Percentiles rank a stretch among this genome's conserved stretches.
These are phyloP conservation scores for Monosporascus sp. DNA, from an alignment of 2,329 filamentous ascomycete genomes.

Conservation along the genomic window DNA sequence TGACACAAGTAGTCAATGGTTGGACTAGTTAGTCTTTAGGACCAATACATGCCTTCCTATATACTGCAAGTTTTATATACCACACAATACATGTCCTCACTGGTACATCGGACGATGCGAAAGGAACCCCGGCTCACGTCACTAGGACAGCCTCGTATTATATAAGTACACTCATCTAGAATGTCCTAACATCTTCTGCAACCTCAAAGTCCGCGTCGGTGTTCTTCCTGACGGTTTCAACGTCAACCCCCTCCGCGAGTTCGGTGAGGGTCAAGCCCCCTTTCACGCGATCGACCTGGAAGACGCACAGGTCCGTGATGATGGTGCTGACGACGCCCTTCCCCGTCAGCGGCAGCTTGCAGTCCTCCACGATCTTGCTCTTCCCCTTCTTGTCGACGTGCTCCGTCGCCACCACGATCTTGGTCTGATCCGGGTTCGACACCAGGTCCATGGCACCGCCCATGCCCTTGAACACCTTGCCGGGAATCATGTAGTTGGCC, in stretches of 20 bases:
- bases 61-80: no score
- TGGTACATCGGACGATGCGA: no score
- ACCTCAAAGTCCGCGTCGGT: slow-evolving; percentile 64
- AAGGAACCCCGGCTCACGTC: no score
- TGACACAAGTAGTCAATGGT: no score
- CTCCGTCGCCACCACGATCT: slow-evolving; percentile 67
- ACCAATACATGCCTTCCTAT: no score
- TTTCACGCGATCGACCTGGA: slow-evolving; percentile 58
- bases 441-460: slow-evolving; percentile 73
- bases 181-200: slow-evolving; percentile 48
- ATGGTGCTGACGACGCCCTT: slow-evolving; percentile 64
- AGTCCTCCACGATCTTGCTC: slow-evolving; percentile 60
- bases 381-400: slow-evolving; percentile 64
- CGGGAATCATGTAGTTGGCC: slow-evolving; percentile 87
- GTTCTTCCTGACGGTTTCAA: slow-evolving; percentile 64
- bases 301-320: slow-evolving; percentile 70
- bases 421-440: slow-evolving; percentile 64
- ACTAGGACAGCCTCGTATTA: no score
- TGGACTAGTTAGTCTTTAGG: no score
- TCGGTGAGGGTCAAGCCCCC: slow-evolving; percentile 64
- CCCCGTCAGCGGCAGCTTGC: slow-evolving; percentile 60
- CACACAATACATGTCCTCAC: no score
- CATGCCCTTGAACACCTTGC: slow-evolving; percentile 85
- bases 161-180: slow-evolving; percentile 20
- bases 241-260: slow-evolving; percentile 60